Base-by-base conservation (phyloP, 73 alveolate genomes). In the Paramecium sexaurelia region DNA sequence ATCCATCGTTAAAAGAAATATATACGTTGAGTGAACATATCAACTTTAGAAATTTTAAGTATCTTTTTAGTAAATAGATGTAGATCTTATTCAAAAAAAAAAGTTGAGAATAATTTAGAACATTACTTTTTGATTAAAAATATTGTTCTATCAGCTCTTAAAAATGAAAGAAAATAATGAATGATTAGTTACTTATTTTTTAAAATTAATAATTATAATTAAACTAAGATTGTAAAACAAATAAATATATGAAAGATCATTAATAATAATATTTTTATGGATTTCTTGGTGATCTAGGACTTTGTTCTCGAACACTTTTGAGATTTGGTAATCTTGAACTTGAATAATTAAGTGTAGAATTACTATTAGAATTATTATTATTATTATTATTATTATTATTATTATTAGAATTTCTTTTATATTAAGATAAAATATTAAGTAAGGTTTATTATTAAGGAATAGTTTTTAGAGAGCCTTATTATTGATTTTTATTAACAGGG, bases 301-400 rank as follows among this genome's bases (percentile, higher is more conserved):
- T 78, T 24, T 78, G n/a, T 41, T 78, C 90, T 40, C 90, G 10
- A 22, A 78, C 41, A 78, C 90, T 78, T 43, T 40, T 41, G 7
- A 78, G 71, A 78, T 78, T 78, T 8, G 90, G 90, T 24, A 78
- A 45, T 78, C 90, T 78, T 10, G 90, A 37, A 43, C 73, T 78
- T 40, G 68, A 39, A 78, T 40, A 29, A 39, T 78, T 78, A 7
- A 78, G 17, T 13, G 61, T 43, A 7, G 90, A 78, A 78, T 27
- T 78, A 43, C 19, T 40, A 51, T 51, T 51, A 0, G 67, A 51
- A 47, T 7, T 35, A 37, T 20, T 71, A 27, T 36, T 22, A 35
- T 36, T 71, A 37, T 32, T 71, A 71, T 71, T 71, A 27, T 7
- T 35, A 37, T 20, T 71, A 27, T 36, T 22, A 35, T 36, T 71